Conservation (phyloP, 2,329 filamentous ascomycete species). For the Cercospora berteroae region DNA sequence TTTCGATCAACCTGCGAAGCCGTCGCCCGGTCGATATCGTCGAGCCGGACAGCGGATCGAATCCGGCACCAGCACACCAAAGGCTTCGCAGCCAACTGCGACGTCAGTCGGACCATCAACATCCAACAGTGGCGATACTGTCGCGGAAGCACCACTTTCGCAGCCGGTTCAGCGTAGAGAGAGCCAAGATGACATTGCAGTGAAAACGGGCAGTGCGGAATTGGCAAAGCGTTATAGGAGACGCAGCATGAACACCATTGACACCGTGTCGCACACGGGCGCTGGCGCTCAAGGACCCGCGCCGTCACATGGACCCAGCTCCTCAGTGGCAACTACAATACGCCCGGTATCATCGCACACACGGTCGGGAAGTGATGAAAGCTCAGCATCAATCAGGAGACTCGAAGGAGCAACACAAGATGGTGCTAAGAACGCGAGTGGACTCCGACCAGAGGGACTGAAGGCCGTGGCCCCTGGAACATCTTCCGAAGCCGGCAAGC, state of each 20-base stretch:
- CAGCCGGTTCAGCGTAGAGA: slow-evolving; percentile 26
- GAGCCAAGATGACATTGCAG: slow-evolving; percentile 68
- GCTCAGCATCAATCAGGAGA: slow-evolving; percentile 23
- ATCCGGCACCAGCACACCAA: slow-evolving; percentile 42
- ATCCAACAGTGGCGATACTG: slow-evolving; percentile 55
- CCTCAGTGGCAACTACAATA: slow-evolving; percentile 34
- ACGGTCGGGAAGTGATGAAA: slow-evolving; percentile 39
- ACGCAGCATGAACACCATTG: slow-evolving; percentile 73
- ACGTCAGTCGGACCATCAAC: slow-evolving; percentile 54
- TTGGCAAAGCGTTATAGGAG: slow-evolving; percentile 74
- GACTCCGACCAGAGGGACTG: slow-evolving; percentile 19
- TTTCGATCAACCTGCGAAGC: slow-evolving; percentile 59
- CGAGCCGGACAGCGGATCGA: slow-evolving; percentile 59
- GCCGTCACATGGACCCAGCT: slow-evolving; percentile 31
- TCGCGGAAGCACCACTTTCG: slow-evolving; percentile 23
- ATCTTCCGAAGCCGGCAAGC: slow-evolving; percentile 44
- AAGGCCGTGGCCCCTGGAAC: slow-evolving; percentile 35
- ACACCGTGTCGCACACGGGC: slow-evolving; percentile 36
- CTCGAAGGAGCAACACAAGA: slow-evolving; percentile 20
- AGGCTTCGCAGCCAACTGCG: slow-evolving; percentile 37
- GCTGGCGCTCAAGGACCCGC: slow-evolving; percentile 28
- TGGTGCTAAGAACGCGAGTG: slow-evolving; percentile 17
- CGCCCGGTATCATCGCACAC: slow-evolving; percentile 36
- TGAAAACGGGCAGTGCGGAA: slow-evolving; percentile 61
- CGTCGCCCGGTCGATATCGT: slow-evolving; percentile 80